Conservation (phyloP, 1,284 basidiomycete genomes). For the Melampsora occidentalis region DNA sequence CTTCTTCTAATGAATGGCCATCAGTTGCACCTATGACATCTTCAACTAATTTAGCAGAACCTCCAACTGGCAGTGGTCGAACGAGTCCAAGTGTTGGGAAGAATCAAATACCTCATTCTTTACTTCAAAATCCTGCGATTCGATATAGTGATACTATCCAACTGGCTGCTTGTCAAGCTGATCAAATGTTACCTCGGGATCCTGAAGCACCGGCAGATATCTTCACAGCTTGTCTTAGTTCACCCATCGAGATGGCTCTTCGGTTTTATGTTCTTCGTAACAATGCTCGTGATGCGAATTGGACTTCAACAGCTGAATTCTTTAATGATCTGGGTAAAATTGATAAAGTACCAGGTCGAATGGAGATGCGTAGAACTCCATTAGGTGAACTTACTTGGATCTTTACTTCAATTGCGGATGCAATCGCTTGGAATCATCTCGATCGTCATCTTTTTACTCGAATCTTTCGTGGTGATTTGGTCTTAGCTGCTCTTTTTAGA, state of each 20-base stretch:
- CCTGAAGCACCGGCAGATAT: conserved; percentile 40
- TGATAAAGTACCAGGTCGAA: conserved; percentile 33
- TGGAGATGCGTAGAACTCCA: conserved; percentile 42
- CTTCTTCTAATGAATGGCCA: conserved; percentile 1
- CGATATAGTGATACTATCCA: conserved; percentile 31
- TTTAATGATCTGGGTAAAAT: conserved; percentile 32
- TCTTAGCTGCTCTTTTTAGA: conserved; percentile 35
- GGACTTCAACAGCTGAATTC: conserved; percentile 39
- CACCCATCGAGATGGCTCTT: conserved; percentile 42
- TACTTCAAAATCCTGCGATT: background rate
- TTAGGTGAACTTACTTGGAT: conserved; percentile 44
- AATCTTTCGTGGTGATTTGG: conserved; percentile 42
- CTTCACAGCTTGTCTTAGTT: conserved; percentile 41
- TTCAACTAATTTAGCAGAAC: background rate
- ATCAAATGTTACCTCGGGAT: conserved; percentile 40
- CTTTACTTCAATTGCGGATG: conserved; percentile 43
- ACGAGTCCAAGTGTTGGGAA: background rate
- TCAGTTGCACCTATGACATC: background rate
- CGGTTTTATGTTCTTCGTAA: conserved; percentile 40
- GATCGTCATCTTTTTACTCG: conserved; percentile 37
- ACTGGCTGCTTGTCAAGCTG: conserved; percentile 40
- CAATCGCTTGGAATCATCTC: conserved; percentile 44
- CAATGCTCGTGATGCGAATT: conserved; percentile 16
- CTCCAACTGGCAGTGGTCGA: background rate
- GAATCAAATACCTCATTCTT: background rate